Percentiles rank a stretch among this genome's conserved stretches.
These are phyloP conservation scores for Hypoxylon rubiginosum DNA, from an alignment of 2,329 filamentous ascomycete species.

Conservation along the genomic window DNA sequence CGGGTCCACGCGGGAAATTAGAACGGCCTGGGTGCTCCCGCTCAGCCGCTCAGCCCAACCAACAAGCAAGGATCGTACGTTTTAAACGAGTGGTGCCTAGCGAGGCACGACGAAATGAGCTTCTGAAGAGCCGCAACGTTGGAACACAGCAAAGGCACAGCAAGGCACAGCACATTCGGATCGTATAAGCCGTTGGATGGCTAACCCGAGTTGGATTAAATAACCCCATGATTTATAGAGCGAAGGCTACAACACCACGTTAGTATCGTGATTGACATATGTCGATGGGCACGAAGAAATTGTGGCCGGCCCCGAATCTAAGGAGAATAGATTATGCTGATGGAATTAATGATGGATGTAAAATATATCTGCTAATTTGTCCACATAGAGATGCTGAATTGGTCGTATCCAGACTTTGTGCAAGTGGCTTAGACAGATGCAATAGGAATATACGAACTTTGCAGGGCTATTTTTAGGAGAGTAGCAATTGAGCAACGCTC, in stretches of 20 bases:
- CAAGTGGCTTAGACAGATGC: background rate
- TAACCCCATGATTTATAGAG: background rate
- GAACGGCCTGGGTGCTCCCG: background rate
- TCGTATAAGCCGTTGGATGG: constrained; percentile 5
- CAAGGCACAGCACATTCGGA: background rate
- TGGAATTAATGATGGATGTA: background rate
- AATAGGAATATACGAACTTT: background rate
- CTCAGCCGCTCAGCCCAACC: too few relatives aligned
- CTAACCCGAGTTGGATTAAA: background rate
- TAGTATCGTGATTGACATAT: background rate
- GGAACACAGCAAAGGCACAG: constrained; percentile 5
- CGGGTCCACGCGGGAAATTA: background rate
- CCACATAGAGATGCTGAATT: background rate
- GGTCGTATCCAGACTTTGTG: background rate
- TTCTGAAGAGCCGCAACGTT: constrained; percentile 14
- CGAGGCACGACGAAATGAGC: constrained; percentile 7
- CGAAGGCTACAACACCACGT: background rate
- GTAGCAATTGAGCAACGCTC: background rate
- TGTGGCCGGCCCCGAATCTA: background rate
- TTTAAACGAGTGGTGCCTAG: background rate
- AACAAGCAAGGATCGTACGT: constrained; percentile 6
- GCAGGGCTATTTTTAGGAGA: background rate
- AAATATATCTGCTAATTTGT: background rate
- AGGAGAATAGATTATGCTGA: background rate
- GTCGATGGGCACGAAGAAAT: background rate